Conservation (phyloP, 257 asterid genomes). For the Cynanchum wilfordii region DNA sequence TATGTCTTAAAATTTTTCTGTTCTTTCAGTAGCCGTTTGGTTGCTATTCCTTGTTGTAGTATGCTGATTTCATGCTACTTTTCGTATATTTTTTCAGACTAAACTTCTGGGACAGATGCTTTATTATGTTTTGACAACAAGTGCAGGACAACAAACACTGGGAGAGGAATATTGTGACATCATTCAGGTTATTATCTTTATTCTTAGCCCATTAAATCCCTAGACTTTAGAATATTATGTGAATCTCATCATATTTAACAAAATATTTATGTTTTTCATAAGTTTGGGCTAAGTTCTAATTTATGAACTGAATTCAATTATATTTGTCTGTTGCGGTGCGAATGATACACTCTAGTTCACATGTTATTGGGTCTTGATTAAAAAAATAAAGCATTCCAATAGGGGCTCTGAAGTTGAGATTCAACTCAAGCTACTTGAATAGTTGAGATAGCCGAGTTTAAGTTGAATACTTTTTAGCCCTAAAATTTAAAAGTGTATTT, state of each 20-base stretch:
- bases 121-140: conserved; percentile 80
- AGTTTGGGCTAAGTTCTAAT: neutral
- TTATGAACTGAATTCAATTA: neutral
- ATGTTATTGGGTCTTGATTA: no score
- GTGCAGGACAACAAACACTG: conserved; percentile 92
- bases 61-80: conserved; percentile 1
- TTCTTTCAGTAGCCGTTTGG: neutral
- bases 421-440: no score
- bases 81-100: conserved; percentile 39
- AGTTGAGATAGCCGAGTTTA: no score
- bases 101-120: conserved; percentile 97
- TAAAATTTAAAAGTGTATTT: no score
- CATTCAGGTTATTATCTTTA: conserved; percentile 55
- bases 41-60: neutral
- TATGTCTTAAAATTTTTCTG: neutral
- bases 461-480: no score
- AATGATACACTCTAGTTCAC: no score
- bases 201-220: neutral
- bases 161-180: conserved; percentile 99
- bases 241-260: neutral
- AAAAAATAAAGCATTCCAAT: no score
- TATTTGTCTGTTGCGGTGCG: neutral
- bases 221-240: neutral
- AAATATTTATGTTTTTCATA: neutral
- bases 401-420: no score